Evolutionary conservation across 306 rosid species (phyloP), one percentile per base, ranked within the genome.

Genomic region (Lotus japonicus): DNA sequence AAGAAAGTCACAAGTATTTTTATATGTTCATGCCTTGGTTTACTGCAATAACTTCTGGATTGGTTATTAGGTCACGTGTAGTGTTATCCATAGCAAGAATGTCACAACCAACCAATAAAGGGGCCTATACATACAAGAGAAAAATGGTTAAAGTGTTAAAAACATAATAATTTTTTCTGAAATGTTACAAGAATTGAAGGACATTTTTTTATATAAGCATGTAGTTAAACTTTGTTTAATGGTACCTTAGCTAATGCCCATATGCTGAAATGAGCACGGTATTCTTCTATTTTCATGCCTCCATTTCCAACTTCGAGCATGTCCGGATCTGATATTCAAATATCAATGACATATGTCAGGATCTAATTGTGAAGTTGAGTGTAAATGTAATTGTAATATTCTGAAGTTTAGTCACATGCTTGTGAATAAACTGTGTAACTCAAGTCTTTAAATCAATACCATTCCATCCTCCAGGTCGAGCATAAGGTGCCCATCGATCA

Each of bases 241-340:
- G n/a, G n/a, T n/a, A 88, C 95, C 86, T 88, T 88, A 21, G 66
- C 82, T 49, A 88, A 61, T 45, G 90, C 88, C 95, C 95, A 85
- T 42, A 88, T 83, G 81, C 90, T 88, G 65, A 88, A 85, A 81
- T 88, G 95, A 19, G 90, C 73, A 52, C 88, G 80, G 45, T 88
- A 85, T 73, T 88, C 95, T 50, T 73, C 85, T 7, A 70, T 43
- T n/a, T 81, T 71, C 95, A 88, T 88, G 18, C 95, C 87, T 57
- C 95, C 90, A 70, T 88, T 88, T 56, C 88, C 95, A 16, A 85
- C 85, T 79, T 85, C 95, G 18, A 88, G 87, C 88, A 88, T 85
- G 67, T 88, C 95, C 13, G 95, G 95, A 83, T 88, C 90, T 88
- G 79, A 59, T 38, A 62, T 17, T 2, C 48, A 71, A 76, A 75